Evolutionary conservation across 1,284 basidiomycete species (phyloP).

Genomic region (Porodaedalea pini): DNA sequence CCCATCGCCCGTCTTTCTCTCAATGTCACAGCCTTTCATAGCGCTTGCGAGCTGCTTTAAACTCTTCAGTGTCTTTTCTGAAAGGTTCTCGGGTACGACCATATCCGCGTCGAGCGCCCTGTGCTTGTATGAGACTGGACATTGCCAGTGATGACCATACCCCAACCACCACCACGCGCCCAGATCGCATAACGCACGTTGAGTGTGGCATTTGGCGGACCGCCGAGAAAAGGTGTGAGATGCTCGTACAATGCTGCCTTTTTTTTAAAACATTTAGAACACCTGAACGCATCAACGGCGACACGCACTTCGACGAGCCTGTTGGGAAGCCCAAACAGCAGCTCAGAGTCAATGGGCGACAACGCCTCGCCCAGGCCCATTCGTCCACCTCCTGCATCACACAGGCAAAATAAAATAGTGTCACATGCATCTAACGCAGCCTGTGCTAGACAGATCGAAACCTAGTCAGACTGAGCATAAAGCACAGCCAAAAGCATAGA

Average conservation of each 20-base stretch:
- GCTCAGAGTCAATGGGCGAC: constrained; percentile 39
- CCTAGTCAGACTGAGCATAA: no score
- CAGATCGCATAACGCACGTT: constrained; percentile 72
- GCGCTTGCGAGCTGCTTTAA: constrained; percentile 50
- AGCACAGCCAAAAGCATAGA: no score
- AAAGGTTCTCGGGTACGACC: constrained; percentile 48
- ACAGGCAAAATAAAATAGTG: background rate
- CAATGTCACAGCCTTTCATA: constrained; percentile 37
- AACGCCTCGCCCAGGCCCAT: constrained; percentile 29
- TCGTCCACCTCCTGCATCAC: background rate
- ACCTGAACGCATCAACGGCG: background rate
- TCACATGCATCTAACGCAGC: background rate
- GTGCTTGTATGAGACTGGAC: constrained; percentile 73
- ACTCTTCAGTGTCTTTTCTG: constrained; percentile 41
- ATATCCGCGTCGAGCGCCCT: constrained; percentile 82
- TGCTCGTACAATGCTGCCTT: constrained; percentile 87
- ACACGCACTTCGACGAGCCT: constrained; percentile 43
- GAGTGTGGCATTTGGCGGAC: constrained; percentile 66
- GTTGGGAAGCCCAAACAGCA: constrained; percentile 54
- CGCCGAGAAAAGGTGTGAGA: constrained; percentile 63
- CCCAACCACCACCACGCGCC: constrained; percentile 79
- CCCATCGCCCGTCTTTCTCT: background rate
- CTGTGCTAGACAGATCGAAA: no score
- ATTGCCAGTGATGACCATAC: constrained; percentile 89
- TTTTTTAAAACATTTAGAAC: background rate